Evolutionary conservation across 139 green algal species (phyloP).

Genomic region (Raphidocelis subcapitata): DNA sequence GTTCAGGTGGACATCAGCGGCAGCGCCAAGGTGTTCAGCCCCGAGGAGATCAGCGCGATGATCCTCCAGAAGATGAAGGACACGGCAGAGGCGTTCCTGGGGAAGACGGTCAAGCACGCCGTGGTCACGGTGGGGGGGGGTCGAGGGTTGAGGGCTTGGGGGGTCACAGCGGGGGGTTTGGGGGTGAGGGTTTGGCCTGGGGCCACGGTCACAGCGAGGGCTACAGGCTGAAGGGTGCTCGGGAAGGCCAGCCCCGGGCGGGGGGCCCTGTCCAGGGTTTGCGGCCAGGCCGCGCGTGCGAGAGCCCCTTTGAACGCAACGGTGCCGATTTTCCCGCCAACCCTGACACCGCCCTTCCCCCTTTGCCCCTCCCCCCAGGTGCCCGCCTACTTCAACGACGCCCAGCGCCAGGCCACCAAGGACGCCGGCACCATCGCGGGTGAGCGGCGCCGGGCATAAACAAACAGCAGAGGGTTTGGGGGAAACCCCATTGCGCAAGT

Average conservation of each 20-base stretch:
- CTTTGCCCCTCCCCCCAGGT: conserved; percentile 39
- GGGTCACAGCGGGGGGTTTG: neutral
- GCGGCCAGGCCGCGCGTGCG: too few species aligned
- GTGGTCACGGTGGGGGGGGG: conserved; percentile 79
- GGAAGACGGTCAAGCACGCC: conserved; percentile 87
- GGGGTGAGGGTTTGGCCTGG: neutral
- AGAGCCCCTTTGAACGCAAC: too few species aligned
- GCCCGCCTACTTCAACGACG: conserved; percentile 99
- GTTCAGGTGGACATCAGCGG: conserved; percentile 73
- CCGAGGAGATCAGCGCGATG: conserved; percentile 98
- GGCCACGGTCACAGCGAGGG: neutral
- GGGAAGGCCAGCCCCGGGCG: too few species aligned
- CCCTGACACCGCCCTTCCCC: too few species aligned
- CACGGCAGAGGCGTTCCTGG: conserved; percentile 84
- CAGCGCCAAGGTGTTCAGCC: conserved; percentile 76
- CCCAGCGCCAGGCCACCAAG: conserved; percentile 96
- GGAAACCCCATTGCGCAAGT: too few species aligned
- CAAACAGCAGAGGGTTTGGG: too few species aligned
- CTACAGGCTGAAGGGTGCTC: neutral
- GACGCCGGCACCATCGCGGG: conserved; percentile 85
- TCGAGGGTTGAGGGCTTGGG: neutral
- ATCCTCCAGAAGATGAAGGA: conserved; percentile 96
- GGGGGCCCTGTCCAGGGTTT: too few species aligned
- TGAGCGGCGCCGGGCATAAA: too few species aligned
- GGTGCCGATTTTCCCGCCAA: too few species aligned